A percentile compares a stretch with the other conserved stretches of the same genome.
Evolutionary conservation across 257 asterid genomes (phyloP).

Genomic region (Solanum dulcamara): DNA sequence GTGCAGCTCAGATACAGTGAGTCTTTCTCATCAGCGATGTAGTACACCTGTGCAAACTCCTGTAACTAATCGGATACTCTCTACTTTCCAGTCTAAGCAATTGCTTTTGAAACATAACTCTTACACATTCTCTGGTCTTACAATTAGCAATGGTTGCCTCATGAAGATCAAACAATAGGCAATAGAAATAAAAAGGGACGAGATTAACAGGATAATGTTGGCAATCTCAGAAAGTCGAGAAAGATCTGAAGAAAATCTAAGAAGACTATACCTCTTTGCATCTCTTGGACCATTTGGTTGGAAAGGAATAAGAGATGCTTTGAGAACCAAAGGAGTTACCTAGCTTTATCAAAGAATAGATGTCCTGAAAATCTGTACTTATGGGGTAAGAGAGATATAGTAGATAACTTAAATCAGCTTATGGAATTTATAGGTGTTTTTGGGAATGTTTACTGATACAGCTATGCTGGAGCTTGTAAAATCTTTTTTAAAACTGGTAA

Average conservation of each 20-base stretch:
- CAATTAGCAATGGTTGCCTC: neutral
- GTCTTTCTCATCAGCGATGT: neutral
- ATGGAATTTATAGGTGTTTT: neutral
- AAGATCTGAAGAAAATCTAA: neutral
- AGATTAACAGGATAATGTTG: neutral
- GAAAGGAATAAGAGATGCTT: neutral
- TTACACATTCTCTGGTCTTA: neutral
- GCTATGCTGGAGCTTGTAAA: neutral
- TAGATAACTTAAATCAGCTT: neutral
- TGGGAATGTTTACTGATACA: neutral
- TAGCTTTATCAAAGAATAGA: neutral
- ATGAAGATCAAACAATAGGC: neutral
- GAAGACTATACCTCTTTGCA: neutral
- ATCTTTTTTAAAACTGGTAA: neutral
- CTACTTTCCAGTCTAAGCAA: neutral
- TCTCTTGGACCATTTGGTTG: neutral
- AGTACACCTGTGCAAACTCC: neutral
- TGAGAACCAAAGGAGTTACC: neutral
- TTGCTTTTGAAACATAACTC: neutral
- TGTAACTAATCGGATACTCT: neutral
- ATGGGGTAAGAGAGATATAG: neutral
- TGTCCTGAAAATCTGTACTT: neutral
- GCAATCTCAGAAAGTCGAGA: neutral
- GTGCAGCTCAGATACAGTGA: neutral
- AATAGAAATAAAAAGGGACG: neutral